Percentiles rank a stretch among this genome's conserved stretches.
phyloP scores from a whole-genome alignment of 352 stramenopile genomes.

The Phytophthora kernoviae region DNA sequence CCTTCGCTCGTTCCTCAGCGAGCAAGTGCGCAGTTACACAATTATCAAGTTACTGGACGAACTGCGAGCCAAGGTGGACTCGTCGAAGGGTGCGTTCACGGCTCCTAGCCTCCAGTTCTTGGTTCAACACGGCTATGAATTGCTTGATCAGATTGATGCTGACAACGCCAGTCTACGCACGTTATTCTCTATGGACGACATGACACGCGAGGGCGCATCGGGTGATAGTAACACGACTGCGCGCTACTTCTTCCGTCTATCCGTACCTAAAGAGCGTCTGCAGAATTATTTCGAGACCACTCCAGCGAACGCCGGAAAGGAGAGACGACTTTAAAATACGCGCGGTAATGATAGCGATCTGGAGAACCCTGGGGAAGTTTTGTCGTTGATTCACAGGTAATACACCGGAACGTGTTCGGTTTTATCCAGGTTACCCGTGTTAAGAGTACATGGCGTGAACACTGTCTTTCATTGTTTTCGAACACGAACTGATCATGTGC shows the following conservation, averaged over 20 bases:
- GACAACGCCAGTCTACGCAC: constrained; percentile 67
- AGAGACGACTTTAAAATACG: constrained; percentile 31
- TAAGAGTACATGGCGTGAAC: neutral
- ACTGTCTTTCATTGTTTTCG: too few species aligned
- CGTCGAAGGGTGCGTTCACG: constrained; percentile 35
- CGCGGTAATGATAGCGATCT: neutral
- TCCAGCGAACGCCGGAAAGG: constrained; percentile 35
- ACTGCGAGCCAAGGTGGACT: constrained; percentile 52
- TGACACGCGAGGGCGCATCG: constrained; percentile 56
- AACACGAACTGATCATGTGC: too few species aligned
- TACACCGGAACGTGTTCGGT: constrained; percentile 9
- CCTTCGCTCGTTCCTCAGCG: constrained; percentile 58
- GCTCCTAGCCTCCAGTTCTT: constrained; percentile 74
- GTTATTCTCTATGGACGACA: constrained; percentile 88
- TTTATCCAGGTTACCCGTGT: neutral
- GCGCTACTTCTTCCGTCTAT: constrained; percentile 70
- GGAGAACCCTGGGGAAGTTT: constrained; percentile 5
- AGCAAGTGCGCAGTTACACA: constrained; percentile 65
- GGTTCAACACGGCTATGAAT: constrained; percentile 72
- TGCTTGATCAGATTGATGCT: constrained; percentile 80
- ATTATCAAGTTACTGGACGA: constrained; percentile 64
- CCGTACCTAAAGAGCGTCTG: constrained; percentile 45
- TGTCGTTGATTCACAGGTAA: constrained; percentile 11
- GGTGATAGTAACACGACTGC: constrained; percentile 25
- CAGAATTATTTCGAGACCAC: constrained; percentile 67